phyloP scores from a whole-genome alignment of 192 early-diverging fungal species.

The Entophlyctis helioformis region DNA sequence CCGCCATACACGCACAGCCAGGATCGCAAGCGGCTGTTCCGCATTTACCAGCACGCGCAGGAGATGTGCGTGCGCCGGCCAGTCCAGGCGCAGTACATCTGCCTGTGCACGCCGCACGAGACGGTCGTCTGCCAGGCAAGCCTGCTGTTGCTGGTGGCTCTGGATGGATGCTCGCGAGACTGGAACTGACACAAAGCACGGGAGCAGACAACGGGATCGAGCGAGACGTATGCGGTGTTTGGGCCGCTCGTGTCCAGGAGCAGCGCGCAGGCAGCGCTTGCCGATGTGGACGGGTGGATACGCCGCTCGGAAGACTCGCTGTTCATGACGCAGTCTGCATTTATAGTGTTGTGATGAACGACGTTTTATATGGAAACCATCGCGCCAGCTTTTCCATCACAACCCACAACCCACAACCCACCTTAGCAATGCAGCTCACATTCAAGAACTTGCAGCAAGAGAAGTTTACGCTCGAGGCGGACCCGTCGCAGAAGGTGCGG shows the following conservation, averaged over 20 bases:
- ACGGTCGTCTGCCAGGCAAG: too few species aligned
- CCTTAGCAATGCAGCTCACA: conserved; percentile 57
- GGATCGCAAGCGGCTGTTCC: conserved; percentile 29
- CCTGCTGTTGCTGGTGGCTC: too few species aligned
- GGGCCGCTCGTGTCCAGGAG: conserved; percentile 21
- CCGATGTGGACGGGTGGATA: conserved; percentile 50
- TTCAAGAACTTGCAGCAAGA: conserved; percentile 89
- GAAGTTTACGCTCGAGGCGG: conserved; percentile 67
- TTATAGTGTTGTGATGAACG: background rate
- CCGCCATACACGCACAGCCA: conserved; percentile 43
- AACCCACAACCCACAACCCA: background rate
- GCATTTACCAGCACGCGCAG: conserved; percentile 8
- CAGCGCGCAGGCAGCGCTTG: conserved; percentile 43
- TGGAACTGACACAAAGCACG: too few species aligned
- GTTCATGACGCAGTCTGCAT: conserved; percentile 5
- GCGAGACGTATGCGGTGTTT: conserved; percentile 21
- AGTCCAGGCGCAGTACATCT: too few species aligned
- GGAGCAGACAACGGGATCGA: conserved; percentile 13
- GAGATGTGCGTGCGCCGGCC: too few species aligned
- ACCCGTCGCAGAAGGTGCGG: conserved; percentile 38
- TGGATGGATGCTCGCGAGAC: too few species aligned
- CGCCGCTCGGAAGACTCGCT: conserved; percentile 10
- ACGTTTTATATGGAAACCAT: background rate
- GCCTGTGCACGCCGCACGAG: too few species aligned
- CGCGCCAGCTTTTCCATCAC: background rate